A percentile compares a stretch with the other conserved stretches of the same genome.
phyloP scores from a whole-genome alignment of 2,329 filamentous ascomycete genomes.

The Cercospora sp. region DNA sequence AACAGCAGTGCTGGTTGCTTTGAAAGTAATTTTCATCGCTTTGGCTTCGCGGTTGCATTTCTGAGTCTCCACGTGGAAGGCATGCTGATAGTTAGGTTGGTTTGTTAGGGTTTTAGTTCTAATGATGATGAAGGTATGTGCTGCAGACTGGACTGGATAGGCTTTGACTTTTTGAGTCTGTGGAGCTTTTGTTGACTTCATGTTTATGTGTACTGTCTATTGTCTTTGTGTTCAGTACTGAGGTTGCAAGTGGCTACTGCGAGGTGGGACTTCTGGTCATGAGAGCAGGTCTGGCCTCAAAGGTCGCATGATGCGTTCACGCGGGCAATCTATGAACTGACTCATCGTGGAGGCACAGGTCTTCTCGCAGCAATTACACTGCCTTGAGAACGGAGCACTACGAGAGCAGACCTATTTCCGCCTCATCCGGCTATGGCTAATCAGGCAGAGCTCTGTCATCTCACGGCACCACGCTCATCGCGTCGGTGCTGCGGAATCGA shows the following conservation, averaged over 20 bases:
- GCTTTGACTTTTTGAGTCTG: neutral
- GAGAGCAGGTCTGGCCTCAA: neutral
- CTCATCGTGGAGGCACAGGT: neutral
- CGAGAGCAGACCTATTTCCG: neutral
- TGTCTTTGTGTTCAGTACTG: too few species aligned
- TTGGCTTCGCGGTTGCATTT: neutral
- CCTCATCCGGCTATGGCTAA: neutral
- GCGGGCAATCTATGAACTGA: neutral
- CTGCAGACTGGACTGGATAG: neutral
- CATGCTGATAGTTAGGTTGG: neutral
- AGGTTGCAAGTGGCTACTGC: too few species aligned
- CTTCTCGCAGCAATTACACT: neutral
- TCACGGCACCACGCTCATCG: neutral
- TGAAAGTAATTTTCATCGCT: neutral
- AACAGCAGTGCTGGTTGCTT: neutral
- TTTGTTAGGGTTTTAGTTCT: neutral
- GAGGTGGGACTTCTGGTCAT: neutral
- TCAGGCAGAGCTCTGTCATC: neutral
- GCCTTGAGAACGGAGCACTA: neutral
- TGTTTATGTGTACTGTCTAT: neutral
- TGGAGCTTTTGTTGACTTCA: neutral
- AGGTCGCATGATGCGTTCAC: too few species aligned
- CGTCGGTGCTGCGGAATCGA: neutral
- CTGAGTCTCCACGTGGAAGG: neutral
- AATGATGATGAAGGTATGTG: neutral